Base-by-base conservation (phyloP, 2,329 filamentous ascomycete species). In the Sarocladiaceae sp. region DNA sequence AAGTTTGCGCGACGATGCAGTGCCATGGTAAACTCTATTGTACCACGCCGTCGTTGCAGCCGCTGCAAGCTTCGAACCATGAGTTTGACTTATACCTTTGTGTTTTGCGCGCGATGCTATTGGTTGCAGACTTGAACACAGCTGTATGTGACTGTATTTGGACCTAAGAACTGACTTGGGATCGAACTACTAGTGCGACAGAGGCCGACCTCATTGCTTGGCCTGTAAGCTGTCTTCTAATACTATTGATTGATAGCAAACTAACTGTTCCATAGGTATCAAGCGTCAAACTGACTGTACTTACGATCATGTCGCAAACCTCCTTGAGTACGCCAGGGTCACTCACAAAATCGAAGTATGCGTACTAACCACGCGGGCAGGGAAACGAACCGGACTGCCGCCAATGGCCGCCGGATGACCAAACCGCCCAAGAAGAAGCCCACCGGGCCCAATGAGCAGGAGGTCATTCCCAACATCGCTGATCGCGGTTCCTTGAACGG, bases 221-320 rank as follows among this genome's bases (percentile, higher is more conserved):
- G 82, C 83, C 51, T 86, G 83, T 82, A 70, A 73, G 79, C 64
- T 26, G 23, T 5, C 13, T n/a, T 12, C 22, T n/a, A 26, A 46
- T 48, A 35, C 23, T n/a, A 8, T 6, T 33, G 4, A 20, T 17
- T 4, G 40, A n/a, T 7, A 25, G 37, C 12, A 8, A 8, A 33
- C 57, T 63, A 37, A 64, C 53, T 60, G n/a, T 29, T 35, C 68
- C 64, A 66, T 66, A 76, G 87, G 86, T 65, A 84, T 90, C 61
- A 92, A 91, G 69, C 76, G 88, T 40, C 86, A 90, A 64, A 88
- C 86, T 0, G 77, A 82, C 58, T 93, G 88, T 69, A 79, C 78
- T 66, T 92, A 92, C 71, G 88, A 86, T 0, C 80, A 83, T 48
- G 84, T 90, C 26, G 88, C 88, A 42, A 89, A 90, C 63, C 71